Evolutionary conservation across 2,329 filamentous ascomycete species (phyloP).

Genomic region (Aphanocladium album): DNA sequence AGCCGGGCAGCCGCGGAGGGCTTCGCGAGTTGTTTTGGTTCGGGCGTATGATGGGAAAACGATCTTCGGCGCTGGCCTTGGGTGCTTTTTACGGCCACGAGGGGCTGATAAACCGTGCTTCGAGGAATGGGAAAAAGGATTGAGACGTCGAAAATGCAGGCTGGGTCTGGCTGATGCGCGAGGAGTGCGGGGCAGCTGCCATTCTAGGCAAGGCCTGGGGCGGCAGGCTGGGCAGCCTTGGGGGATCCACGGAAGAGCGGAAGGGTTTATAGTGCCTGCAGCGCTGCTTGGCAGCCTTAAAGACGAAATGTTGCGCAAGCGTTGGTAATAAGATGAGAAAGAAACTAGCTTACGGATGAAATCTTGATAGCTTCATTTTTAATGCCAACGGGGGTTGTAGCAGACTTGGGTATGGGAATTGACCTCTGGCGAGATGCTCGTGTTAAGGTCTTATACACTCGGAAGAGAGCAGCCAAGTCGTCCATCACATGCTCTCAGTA

Average conservation of each 20-base stretch:
- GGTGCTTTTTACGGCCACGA: neutral
- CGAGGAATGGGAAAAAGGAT: neutral
- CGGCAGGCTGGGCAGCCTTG: no score
- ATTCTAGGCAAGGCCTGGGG: neutral
- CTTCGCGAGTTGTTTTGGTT: neutral
- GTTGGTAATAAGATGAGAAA: no score
- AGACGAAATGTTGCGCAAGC: no score
- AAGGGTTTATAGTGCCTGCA: neutral
- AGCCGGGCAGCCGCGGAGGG: neutral
- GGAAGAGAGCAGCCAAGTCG: no score
- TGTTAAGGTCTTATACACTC: no score
- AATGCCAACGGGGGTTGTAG: no score
- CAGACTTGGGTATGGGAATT: no score
- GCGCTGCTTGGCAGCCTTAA: no score
- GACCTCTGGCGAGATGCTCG: no score
- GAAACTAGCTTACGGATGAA: no score
- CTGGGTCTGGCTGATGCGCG: neutral
- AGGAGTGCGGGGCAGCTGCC: constrained; percentile 3
- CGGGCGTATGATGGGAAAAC: neutral
- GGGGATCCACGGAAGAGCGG: neutral
- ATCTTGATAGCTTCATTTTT: no score
- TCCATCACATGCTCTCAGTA: no score
- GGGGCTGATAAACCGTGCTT: neutral
- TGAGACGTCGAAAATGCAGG: neutral
- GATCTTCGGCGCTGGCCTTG: neutral